Evolutionary conservation across 2,329 filamentous ascomycete genomes (phyloP).

Genomic region (Epichloe sibirici): DNA sequence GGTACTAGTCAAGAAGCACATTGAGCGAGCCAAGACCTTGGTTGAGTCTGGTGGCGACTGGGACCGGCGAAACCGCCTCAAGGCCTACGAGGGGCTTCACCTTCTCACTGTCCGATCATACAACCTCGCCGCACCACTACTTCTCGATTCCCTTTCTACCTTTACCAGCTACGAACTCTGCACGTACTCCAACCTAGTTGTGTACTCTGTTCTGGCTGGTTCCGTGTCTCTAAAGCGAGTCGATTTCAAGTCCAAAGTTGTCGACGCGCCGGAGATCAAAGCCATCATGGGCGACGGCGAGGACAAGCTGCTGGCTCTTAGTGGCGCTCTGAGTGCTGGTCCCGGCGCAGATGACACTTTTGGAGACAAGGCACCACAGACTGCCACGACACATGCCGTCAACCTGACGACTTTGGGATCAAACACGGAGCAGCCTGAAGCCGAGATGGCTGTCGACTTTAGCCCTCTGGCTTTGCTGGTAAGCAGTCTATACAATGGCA

Average conservation of each 20-base stretch:
- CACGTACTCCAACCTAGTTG: conserved; percentile 87
- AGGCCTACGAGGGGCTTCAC: conserved; percentile 94
- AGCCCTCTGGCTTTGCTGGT: conserved; percentile 77
- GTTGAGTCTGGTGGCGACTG: conserved; percentile 95
- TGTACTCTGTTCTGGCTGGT: conserved; percentile 90
- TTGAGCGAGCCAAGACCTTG: conserved; percentile 78
- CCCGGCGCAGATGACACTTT: conserved; percentile 71
- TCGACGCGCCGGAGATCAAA: conserved; percentile 96
- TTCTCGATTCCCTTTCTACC: conserved; percentile 93
- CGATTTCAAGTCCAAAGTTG: conserved; percentile 98
- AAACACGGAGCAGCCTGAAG: conserved; percentile 59
- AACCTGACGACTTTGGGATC: conserved; percentile 78
- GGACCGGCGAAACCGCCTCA: conserved; percentile 95
- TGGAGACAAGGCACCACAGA: conserved; percentile 42
- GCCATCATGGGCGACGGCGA: conserved; percentile 85
- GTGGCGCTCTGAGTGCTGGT: conserved; percentile 69
- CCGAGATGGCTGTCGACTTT: conserved; percentile 79
- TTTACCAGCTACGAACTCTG: conserved; percentile 98
- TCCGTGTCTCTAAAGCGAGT: conserved; percentile 91
- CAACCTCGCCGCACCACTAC: conserved; percentile 75
- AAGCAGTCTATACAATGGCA: conserved; percentile 81
- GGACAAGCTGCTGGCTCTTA: conserved; percentile 74
- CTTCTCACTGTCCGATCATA: conserved; percentile 87
- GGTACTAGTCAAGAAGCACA: conserved; percentile 80
- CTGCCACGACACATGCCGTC: conserved; percentile 49